These are phyloP conservation scores for Akanthomyces muscarius DNA, from an alignment of 2,329 filamentous ascomycete species.

Conservation along the genomic window DNA sequence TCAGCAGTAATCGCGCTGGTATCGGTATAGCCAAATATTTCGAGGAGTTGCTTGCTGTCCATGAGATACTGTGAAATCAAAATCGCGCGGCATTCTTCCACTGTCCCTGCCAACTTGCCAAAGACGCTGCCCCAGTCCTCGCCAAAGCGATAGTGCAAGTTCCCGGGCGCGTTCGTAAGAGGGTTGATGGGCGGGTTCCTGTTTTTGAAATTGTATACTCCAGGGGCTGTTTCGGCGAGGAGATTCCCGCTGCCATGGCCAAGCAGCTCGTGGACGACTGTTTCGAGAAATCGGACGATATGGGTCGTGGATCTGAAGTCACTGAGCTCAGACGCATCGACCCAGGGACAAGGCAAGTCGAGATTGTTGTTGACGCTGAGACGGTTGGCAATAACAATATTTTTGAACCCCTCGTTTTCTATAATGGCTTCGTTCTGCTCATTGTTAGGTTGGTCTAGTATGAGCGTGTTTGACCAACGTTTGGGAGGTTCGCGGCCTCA, in stretches of 20 bases:
- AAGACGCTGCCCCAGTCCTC: constrained; percentile 2
- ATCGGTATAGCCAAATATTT: background rate
- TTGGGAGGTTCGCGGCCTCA: constrained; percentile 3
- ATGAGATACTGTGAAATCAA: constrained; percentile 2
- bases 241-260: constrained; percentile 3
- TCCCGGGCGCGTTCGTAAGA: background rate
- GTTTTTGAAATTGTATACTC: background rate
- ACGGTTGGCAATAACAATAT: constrained; percentile 57
- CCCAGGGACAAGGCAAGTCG: constrained; percentile 7
- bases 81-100: constrained; percentile 6
- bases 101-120: background rate
- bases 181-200: background rate
- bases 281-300: constrained; percentile 6
- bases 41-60: constrained; percentile 3
- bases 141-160: background rate
- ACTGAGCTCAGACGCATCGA: constrained; percentile 2
- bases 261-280: constrained; percentile 30
- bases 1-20: constrained; percentile 1
- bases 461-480: background rate
- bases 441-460: background rate
- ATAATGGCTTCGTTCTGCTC: constrained; percentile 49
- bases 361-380: constrained; percentile 47
- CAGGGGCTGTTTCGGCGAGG: background rate
- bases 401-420: constrained; percentile 60
- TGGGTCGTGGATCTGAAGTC: background rate